Conservation (phyloP, 176 grass and related monocot species). For the Juncus effusus region DNA sequence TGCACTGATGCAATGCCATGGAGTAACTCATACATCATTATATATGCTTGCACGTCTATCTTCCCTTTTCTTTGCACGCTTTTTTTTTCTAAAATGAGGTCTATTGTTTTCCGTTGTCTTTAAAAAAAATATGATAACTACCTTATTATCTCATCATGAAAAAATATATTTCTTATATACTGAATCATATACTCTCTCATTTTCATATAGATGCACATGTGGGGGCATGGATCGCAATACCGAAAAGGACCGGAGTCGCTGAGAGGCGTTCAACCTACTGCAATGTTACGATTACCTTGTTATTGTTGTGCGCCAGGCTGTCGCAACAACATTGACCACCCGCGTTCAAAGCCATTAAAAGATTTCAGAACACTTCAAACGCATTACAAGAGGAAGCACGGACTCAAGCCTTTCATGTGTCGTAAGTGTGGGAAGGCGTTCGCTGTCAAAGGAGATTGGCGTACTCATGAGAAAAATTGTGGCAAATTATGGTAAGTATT, state of each 20-base stretch:
- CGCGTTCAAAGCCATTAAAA: conserved; percentile 81
- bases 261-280: conserved; percentile 93
- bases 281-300: conserved; percentile 91
- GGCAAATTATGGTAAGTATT: conserved; percentile 72
- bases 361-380: conserved; percentile 97
- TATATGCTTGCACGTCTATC: too few relatives aligned
- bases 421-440: conserved; percentile 96
- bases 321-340: conserved; percentile 98
- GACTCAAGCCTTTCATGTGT: conserved; percentile 96
- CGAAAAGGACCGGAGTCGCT: conserved; percentile 87
- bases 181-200: background rate
- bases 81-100: background rate
- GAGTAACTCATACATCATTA: too few relatives aligned
- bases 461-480: conserved; percentile 99
- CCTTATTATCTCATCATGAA: conserved; percentile 19
- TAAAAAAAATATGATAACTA: background rate
- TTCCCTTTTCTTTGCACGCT: too few relatives aligned
- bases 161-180: background rate
- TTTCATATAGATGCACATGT: conserved; percentile 87
- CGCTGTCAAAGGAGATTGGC: conserved; percentile 94
- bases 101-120: background rate
- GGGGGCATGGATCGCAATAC: conserved; percentile 97
- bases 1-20: too few relatives aligned
- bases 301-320: conserved; percentile 98
- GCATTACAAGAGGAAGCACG: conserved; percentile 99